Evolutionary conservation across 257 asterid genomes (phyloP), one percentile per base, ranked within the genome.

Genomic region (Fraxinus excelsior): DNA sequence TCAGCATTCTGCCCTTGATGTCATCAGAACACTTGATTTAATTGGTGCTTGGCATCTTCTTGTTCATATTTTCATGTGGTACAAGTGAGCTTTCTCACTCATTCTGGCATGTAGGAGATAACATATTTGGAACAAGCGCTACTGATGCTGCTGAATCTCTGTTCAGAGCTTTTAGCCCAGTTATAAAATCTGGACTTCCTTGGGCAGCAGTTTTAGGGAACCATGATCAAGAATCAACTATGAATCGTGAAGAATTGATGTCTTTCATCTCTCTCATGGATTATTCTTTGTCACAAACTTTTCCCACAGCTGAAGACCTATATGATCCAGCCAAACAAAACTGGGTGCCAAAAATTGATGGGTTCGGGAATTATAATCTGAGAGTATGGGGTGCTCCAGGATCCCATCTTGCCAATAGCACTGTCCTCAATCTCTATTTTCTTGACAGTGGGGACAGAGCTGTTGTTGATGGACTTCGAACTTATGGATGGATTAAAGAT

Each of bases 121-220:
- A 93, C 82, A 91, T 95, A 77, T 92, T 93, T n/a, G 99, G 98
- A 44, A 35, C 88, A n/a, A 93, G 90, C 62, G 88, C 97, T 46
- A 76, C 87, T 35, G 99, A 95, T 88, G 99, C 97, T 66, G 99
- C 97, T 44, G 97, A 95, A 86, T 95, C 99, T 75, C 82, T 95
- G 44, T 82, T 90, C 40, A 84, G 85, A 86, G 97, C 84, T 73
- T 89, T 95, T 85, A 85, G 73, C 51, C 97, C 97, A 0, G 94
- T 91, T 62, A 58, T 95, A 64, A 86, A 89, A 74, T 86, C 90
- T 1, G 86, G 92, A 70, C 80, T 89, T 77, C 99, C 98, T 28
- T 95, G 99, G 99, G 97, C 96, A 74, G 98, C 98, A 5, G 87
- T 95, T 80, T 80, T 95, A 79, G 99, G 99, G 67, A 95, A 95